phyloP scores from a whole-genome alignment of 108 stramenopile genomes.

The Aurantiochytrium sp. region DNA sequence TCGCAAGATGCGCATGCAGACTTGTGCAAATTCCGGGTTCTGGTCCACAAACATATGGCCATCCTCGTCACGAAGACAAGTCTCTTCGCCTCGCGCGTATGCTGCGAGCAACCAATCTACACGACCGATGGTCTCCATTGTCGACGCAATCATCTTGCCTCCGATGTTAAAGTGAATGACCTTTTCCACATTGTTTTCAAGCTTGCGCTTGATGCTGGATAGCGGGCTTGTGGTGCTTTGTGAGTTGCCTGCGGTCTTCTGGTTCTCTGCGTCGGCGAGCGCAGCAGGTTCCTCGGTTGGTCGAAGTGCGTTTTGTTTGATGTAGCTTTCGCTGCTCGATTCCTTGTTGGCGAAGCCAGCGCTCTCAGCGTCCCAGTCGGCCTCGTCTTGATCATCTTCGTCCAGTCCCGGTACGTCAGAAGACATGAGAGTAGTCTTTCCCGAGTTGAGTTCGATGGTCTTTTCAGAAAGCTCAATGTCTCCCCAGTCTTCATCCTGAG shows the following conservation, averaged over 20 bases:
- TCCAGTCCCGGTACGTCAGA: not conserved
- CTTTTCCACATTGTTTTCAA: no score
- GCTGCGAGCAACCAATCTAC: not conserved
- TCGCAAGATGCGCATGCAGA: not conserved
- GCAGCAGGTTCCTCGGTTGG: no score
- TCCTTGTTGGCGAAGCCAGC: not conserved
- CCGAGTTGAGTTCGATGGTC: not conserved
- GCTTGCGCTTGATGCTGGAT: no score
- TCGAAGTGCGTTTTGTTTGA: no score
- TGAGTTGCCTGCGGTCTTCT: no score
- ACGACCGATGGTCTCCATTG: not conserved
- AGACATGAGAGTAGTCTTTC: not conserved
- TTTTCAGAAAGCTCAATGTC: not conserved
- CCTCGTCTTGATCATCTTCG: not conserved
- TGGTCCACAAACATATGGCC: not conserved
- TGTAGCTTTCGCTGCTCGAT: no score
- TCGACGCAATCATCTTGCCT: not conserved
- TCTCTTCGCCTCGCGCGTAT: not conserved
- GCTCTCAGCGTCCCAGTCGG: not conserved
- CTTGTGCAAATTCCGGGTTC: not conserved
- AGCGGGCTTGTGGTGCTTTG: no score
- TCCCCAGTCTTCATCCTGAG: not conserved
- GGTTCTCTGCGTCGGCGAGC: no score
- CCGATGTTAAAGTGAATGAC: not conserved
- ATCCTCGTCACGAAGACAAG: not conserved